Evolutionary conservation across 805 yeast genomes (phyloP).

Genomic region (Teunomyces tritomae): DNA sequence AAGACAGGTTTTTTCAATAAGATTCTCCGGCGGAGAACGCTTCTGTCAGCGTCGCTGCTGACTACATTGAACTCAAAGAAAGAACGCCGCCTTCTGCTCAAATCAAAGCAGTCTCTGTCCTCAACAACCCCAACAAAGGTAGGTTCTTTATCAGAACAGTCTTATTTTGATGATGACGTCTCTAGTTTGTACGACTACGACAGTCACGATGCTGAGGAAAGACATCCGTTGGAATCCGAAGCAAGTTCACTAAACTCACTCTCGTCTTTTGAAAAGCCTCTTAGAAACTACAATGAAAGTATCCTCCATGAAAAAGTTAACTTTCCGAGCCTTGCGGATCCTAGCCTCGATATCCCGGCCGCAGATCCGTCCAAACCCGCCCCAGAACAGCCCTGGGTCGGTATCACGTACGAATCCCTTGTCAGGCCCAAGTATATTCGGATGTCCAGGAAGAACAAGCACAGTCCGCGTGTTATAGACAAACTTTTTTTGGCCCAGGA

Average conservation of each 20-base stretch:
- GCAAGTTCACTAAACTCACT: neutral
- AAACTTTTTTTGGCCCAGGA: slow-evolving; percentile 68
- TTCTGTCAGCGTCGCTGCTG: slow-evolving; percentile 5
- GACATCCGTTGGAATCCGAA: neutral
- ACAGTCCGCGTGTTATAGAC: slow-evolving; percentile 45
- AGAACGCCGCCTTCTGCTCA: neutral
- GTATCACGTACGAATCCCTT: slow-evolving; percentile 40
- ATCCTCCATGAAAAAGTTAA: slow-evolving; percentile 12
- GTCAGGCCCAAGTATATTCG: slow-evolving; percentile 56
- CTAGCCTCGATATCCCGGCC: neutral
- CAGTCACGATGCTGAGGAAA: slow-evolving; percentile 15
- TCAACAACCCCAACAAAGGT: neutral
- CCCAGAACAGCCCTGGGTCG: slow-evolving; percentile 26
- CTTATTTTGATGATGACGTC: slow-evolving; percentile 22
- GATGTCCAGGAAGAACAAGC: slow-evolving; percentile 44
- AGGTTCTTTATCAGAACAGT: neutral
- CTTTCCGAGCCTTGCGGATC: slow-evolving; percentile 11
- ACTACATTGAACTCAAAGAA: neutral
- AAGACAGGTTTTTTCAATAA: slow-evolving; percentile 12
- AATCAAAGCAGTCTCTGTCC: neutral
- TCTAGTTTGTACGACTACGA: slow-evolving; percentile 23
- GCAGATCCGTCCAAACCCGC: slow-evolving; percentile 10
- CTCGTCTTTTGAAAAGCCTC: neutral
- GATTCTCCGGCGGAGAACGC: slow-evolving; percentile 12
- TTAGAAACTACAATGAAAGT: slow-evolving; percentile 7